Base-by-base conservation (phyloP, 78 protist genomes). In the Emiliania huxleyi region DNA sequence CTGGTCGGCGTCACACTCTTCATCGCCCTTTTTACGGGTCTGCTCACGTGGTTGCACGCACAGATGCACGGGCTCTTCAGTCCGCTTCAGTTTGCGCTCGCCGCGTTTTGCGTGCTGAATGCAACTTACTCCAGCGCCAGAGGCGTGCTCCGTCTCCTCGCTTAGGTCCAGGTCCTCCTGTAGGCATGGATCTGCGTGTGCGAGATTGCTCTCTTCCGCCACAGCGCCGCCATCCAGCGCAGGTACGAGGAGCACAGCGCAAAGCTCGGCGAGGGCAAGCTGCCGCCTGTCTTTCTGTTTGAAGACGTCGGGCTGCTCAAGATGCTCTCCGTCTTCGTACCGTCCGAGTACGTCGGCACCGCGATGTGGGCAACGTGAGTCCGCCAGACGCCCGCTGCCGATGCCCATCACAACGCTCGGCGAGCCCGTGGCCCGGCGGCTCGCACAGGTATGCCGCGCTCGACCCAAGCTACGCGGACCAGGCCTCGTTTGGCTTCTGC, bases 101-200 rank as follows among this genome's bases (percentile, higher is more conserved):
- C 85, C 43, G 48, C 23, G 26, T 77, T 77, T 48, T 35, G 46
- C 48, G 46, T 15, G 2, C 22, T 77, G 33, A 77, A 77, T 33
- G 81, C 15, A 52, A 19, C n/a, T n/a, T n/a, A n/a, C n/a, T n/a
- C n/a, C n/a, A n/a, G n/a, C n/a, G n/a, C n/a, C n/a, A n/a, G n/a
- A n/a, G n/a, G n/a, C n/a, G n/a, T n/a, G n/a, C n/a, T n/a, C n/a
- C n/a, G n/a, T n/a, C n/a, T n/a, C n/a, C n/a, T n/a, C n/a, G n/a
- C n/a, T n/a, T n/a, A n/a, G n/a, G n/a, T n/a, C n/a, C n/a, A n/a
- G n/a, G n/a, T n/a, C n/a, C n/a, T n/a, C n/a, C n/a, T n/a, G n/a
- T 52, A 52, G 62, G 75, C 85, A 12, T 77, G 85, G 89, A 44
- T 81, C 55, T 42, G n/a, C 55, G 56, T 81, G 56, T 81, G 89